Percentiles rank a stretch among this genome's conserved stretches.
phyloP scores from a whole-genome alignment of 192 early-diverging fungal species.

The Coemansia sp. region DNA sequence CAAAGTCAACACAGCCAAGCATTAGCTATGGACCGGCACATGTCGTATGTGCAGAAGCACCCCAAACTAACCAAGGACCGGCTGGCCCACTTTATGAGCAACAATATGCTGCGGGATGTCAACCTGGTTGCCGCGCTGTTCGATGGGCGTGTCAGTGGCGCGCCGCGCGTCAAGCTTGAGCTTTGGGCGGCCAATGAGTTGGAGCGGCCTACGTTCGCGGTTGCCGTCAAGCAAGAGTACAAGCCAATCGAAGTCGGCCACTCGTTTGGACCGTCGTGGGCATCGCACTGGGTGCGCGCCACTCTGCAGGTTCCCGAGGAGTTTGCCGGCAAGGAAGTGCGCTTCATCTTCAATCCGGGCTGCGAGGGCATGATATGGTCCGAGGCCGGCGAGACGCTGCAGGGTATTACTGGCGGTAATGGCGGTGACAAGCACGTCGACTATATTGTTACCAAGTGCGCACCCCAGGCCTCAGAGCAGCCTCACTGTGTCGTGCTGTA shows the following conservation, averaged over 20 bases:
- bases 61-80: slow-evolving; percentile 75
- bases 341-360: slow-evolving; percentile 81
- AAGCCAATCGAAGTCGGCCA: slow-evolving; percentile 69
- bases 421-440: slow-evolving; percentile 47
- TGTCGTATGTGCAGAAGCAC: slow-evolving; percentile 60
- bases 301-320: slow-evolving; percentile 67
- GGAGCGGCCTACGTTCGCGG: slow-evolving; percentile 48
- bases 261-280: slow-evolving; percentile 85
- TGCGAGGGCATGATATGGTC: slow-evolving; percentile 95
- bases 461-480: slow-evolving; percentile 35
- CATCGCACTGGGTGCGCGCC: slow-evolving; percentile 76
- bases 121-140: slow-evolving; percentile 59
- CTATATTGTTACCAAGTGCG: slow-evolving; percentile 52
- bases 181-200: slow-evolving; percentile 51
- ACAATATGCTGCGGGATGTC: slow-evolving; percentile 68
- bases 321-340: slow-evolving; percentile 71
- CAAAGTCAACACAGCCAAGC: not conserved
- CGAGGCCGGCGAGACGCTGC: slow-evolving; percentile 72
- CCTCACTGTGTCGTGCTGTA: slow-evolving; percentile 64
- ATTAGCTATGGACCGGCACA: slow-evolving; percentile 30
- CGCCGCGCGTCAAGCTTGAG: slow-evolving; percentile 57
- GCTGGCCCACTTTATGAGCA: slow-evolving; percentile 68
- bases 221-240: slow-evolving; percentile 65
- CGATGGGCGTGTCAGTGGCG: slow-evolving; percentile 42
- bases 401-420: slow-evolving; percentile 85